phyloP scores from a whole-genome alignment of 805 yeast species.

The Candida germanica region DNA sequence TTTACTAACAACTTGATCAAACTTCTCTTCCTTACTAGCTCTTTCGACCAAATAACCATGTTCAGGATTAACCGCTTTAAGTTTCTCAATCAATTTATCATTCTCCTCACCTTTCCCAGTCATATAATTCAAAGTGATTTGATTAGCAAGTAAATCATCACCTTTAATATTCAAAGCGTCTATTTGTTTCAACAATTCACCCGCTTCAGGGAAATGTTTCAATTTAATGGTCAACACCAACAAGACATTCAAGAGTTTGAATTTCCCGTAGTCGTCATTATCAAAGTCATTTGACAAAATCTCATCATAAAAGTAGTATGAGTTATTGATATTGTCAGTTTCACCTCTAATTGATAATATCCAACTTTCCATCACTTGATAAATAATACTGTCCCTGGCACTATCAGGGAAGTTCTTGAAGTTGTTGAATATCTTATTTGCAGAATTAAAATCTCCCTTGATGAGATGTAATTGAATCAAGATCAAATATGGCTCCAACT shows the following conservation, averaged over 20 bases:
- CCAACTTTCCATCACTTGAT: conserved; percentile 80
- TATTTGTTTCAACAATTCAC: conserved; percentile 49
- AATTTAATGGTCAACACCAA: conserved; percentile 76
- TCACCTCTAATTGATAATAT: conserved; percentile 37
- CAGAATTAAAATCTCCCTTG: conserved; percentile 34
- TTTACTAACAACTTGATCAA: conserved; percentile 67
- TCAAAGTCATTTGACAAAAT: conserved; percentile 51
- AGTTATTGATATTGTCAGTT: conserved; percentile 38
- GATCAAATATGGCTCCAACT: conserved; percentile 41
- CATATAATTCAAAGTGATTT: conserved; percentile 60
- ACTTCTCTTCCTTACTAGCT: conserved; percentile 57
- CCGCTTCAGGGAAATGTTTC: conserved; percentile 79
- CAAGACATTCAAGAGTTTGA: conserved; percentile 49
- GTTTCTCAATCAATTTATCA: conserved; percentile 43
- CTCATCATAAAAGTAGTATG: conserved; percentile 75
- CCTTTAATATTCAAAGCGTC: conserved; percentile 38
- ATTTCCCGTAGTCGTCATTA: conserved; percentile 35
- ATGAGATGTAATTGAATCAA: conserved; percentile 39
- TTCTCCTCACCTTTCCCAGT: conserved; percentile 40
- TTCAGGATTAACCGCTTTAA: conserved; percentile 47
- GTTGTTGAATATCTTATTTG: conserved; percentile 28
- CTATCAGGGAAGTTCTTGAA: conserved; percentile 33
- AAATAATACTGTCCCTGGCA: conserved; percentile 63
- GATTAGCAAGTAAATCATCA: conserved; percentile 57
- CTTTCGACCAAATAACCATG: conserved; percentile 60